A percentile compares a stretch with the other conserved stretches of the same genome.
Conservation (phyloP, 2,329 filamentous ascomycete species). For the Fonsecaea multimorphosa region DNA sequence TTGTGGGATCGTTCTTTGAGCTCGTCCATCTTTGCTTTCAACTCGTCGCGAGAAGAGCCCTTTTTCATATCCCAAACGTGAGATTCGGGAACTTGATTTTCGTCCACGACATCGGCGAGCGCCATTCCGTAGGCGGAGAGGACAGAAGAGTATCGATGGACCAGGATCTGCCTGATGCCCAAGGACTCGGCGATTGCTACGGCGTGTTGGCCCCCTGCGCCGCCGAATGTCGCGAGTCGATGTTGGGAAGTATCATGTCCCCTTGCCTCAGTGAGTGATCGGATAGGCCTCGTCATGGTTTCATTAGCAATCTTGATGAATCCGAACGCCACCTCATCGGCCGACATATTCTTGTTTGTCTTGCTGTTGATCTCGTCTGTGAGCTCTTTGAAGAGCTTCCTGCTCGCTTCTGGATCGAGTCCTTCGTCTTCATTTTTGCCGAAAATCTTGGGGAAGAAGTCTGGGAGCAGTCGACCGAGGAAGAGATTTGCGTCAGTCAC, state of each 20-base stretch:
- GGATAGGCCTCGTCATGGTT: constrained; percentile 87
- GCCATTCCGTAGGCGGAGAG: constrained; percentile 93
- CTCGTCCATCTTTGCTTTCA: constrained; percentile 76
- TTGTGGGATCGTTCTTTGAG: constrained; percentile 76
- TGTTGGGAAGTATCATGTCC: constrained; percentile 91
- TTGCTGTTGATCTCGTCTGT: constrained; percentile 80
- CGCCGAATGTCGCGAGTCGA: constrained; percentile 88
- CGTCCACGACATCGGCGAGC: constrained; percentile 88
- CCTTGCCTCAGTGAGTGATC: constrained; percentile 88
- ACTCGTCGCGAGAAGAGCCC: constrained; percentile 64
- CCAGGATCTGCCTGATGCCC: constrained; percentile 81
- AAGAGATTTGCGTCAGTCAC: constrained; percentile 93
- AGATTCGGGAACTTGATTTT: constrained; percentile 71
- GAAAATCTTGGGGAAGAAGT: constrained; percentile 97
- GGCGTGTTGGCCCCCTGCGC: constrained; percentile 89
- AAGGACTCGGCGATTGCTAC: constrained; percentile 87
- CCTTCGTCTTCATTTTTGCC: constrained; percentile 86
- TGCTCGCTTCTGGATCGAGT: constrained; percentile 76
- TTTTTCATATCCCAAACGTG: constrained; percentile 65
- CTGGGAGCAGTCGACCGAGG: constrained; percentile 81
- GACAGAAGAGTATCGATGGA: constrained; percentile 90
- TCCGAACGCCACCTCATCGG: constrained; percentile 89
- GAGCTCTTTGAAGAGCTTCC: constrained; percentile 75
- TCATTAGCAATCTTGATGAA: constrained; percentile 91
- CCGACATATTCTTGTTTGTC: constrained; percentile 65